Conservation (phyloP, 2,329 filamentous ascomycete species). For the Fusarium pilosicola region DNA sequence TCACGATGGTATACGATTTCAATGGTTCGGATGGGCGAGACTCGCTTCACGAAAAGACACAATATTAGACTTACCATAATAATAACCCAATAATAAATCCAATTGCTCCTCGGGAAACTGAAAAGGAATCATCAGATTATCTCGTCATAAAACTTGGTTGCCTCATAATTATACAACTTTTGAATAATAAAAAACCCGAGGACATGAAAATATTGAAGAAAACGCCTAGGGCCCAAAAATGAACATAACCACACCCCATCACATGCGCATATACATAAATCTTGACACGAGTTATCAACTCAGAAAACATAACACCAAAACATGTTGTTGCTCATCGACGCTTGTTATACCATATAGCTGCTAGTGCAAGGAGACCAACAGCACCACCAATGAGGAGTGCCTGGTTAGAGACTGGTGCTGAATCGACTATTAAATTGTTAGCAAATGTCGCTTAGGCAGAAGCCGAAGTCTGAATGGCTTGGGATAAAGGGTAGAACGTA, state of each 20-base stretch:
- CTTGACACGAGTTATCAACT: constrained; percentile 6
- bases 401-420: constrained; percentile 46
- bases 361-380: constrained; percentile 52
- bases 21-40: constrained; percentile 12
- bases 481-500: constrained; percentile 39
- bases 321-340: constrained; percentile 35
- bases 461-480: constrained; percentile 5
- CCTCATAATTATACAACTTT: constrained; percentile 30
- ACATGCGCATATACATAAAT: constrained; percentile 27
- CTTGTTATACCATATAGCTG: constrained; percentile 52
- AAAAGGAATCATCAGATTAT: constrained; percentile 5
- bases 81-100: not conserved
- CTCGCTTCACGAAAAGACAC: not conserved
- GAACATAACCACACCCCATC: constrained; percentile 25
- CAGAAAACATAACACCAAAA: not conserved
- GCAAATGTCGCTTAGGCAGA: constrained; percentile 4
- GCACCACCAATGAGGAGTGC: constrained; percentile 49
- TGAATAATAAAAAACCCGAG: not conserved
- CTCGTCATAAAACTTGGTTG: constrained; percentile 11
- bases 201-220: not conserved
- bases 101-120: not conserved
- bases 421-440: constrained; percentile 45
- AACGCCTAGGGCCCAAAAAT: constrained; percentile 26
- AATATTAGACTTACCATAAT: constrained; percentile 6
- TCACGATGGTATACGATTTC: constrained; percentile 26